phyloP scores from a whole-genome alignment of 2,329 filamentous ascomycete species.

The Dactylellina cionopaga region DNA sequence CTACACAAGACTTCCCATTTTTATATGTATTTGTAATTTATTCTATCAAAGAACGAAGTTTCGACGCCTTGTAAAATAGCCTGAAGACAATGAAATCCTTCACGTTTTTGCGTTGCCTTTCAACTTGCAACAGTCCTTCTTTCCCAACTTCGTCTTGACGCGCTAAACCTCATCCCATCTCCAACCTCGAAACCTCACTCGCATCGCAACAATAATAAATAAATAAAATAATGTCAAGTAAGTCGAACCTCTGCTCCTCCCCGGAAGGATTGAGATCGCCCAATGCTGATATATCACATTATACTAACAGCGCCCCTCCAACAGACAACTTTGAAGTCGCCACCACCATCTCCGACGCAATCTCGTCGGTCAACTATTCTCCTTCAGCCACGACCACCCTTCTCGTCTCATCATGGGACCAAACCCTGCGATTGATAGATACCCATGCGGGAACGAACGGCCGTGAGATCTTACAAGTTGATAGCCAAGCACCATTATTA shows the following conservation, averaged over 20 bases:
- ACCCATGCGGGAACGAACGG: conserved; percentile 68
- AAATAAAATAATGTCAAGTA: conserved; percentile 53
- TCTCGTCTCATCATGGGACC: conserved; percentile 95
- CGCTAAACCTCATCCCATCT: not conserved
- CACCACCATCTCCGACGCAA: conserved; percentile 83
- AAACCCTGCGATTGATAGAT: conserved; percentile 89
- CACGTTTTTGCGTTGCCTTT: not conserved
- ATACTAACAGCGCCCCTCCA: conserved; percentile 37
- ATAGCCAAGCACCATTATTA: conserved; percentile 84
- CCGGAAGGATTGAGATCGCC: not conserved
- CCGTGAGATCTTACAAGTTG: conserved; percentile 75
- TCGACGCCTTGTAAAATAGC: too few species aligned
- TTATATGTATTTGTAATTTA: too few species aligned
- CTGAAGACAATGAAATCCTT: too few species aligned
- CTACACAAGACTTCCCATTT: too few species aligned
- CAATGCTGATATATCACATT: conserved; percentile 42
- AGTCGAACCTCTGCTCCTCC: conserved; percentile 1
- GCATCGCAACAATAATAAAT: conserved; percentile 31
- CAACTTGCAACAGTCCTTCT: not conserved
- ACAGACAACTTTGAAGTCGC: conserved; percentile 76
- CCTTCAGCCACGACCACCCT: conserved; percentile 78
- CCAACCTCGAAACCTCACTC: not conserved
- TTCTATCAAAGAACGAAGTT: too few species aligned
- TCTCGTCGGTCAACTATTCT: conserved; percentile 87
- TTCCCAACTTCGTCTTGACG: not conserved